Base-by-base conservation (phyloP, 2,329 filamentous ascomycete genomes). In the Aureobasidium uvarum region DNA sequence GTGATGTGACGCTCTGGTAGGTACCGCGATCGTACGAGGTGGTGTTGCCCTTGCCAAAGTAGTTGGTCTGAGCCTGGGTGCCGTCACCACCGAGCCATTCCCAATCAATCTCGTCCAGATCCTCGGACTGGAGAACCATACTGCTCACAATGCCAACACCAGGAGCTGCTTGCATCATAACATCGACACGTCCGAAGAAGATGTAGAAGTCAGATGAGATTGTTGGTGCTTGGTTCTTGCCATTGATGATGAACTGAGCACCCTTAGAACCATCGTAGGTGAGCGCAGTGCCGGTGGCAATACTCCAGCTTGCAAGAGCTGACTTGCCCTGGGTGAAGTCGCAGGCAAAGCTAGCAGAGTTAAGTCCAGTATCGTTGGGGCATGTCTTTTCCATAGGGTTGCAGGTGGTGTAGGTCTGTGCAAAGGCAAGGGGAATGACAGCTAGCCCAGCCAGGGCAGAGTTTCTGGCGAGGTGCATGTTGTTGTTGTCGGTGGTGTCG, bases 71-170 rank as follows among this genome's bases (percentile, higher is more conserved):
- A 10, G 85, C 89, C 39, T 82, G 77, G 20, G 81, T 84, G 66
- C 79, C 76, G 72, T 90, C 86, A 64, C 83, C 83, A 52, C 90
- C 90, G 60, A 91, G 81, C 74, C 90, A 90, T 74, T 94, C 90
- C 86, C 90, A 95, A 74, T 96, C 92, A 45, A 96, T 87, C 78
- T 96, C 91, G 75, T 96, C 92, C 11, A 94, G 83, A 71, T 91
- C 88, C 69, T 94, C 89, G 64, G 89, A 93, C 71, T 94, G 83
- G 75, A 93, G 84, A 73, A 96, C 93, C 74, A 96, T 88, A 69
- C 89, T 84, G 73, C 88, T 92, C 70, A 96, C 85, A 68, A 96
- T 87, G 55, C 92, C 92, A 8, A 79, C 80, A 25, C 92, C 92
- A 0, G 81, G 78, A 0, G 92, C 86, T 5, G 89, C 89, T 80